Evolutionary conservation across 2,329 filamentous ascomycete genomes (phyloP).

Genomic region (Talaromyces atroroseus): DNA sequence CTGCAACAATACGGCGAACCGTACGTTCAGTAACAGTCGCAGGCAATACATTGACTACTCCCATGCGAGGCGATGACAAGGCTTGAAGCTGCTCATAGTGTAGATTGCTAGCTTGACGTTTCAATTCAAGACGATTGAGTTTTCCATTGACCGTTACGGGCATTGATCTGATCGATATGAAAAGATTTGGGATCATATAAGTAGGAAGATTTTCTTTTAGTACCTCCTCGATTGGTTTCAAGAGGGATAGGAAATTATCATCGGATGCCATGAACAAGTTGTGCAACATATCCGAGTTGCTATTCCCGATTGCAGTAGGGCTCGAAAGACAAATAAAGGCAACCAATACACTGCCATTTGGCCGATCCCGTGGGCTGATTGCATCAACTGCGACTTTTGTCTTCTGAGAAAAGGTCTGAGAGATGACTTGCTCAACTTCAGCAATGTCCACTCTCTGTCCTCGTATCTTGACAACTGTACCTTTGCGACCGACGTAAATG

Average conservation of each 20-base stretch:
- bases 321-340: too few relatives aligned
- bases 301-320: too few relatives aligned
- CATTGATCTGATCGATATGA: background rate
- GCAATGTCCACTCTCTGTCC: conserved; percentile 56
- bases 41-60: background rate
- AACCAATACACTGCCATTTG: too few relatives aligned
- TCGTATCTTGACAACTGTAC: conserved; percentile 53
- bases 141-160: conserved; percentile 1
- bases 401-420: background rate
- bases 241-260: too few relatives aligned
- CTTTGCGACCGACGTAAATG: conserved; percentile 27
- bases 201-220: background rate
- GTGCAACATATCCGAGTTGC: too few relatives aligned
- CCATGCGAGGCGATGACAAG: background rate
- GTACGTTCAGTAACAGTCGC: background rate
- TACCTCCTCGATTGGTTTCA: too few relatives aligned
- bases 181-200: conserved; percentile 1
- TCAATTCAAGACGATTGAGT: too few relatives aligned
- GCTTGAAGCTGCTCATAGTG: background rate
- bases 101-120: background rate
- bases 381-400: too few relatives aligned
- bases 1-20: conserved; percentile 20
- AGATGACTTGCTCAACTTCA: conserved; percentile 31
- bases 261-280: too few relatives aligned
- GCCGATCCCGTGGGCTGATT: too few relatives aligned